Evolutionary conservation across 1,139 yeast species (phyloP).

Genomic region (Debaryomyces singareniensis): DNA sequence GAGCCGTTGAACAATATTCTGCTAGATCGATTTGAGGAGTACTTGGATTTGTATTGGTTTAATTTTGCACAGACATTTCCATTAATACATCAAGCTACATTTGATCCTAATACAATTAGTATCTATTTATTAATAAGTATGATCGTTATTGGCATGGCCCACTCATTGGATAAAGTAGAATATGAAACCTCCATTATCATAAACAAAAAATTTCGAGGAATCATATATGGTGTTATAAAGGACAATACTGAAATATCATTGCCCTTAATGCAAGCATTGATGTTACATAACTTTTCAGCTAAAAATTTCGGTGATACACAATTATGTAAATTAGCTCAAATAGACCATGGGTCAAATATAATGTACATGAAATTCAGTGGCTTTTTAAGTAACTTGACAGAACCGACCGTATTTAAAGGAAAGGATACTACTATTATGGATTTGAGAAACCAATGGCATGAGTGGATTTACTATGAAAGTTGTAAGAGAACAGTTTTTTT

Average conservation of each 20-base stretch:
- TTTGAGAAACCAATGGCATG: slow-evolving; percentile 15
- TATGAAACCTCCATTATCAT: slow-evolving; percentile 10
- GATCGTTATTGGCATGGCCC: slow-evolving; percentile 30
- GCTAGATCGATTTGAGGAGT: slow-evolving; percentile 5
- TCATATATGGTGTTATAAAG: slow-evolving; percentile 5
- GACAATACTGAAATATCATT: slow-evolving; percentile 9
- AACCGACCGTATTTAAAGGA: slow-evolving; percentile 8
- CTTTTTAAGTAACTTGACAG: slow-evolving; percentile 13
- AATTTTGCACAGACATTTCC: slow-evolving; percentile 25
- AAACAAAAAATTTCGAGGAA: slow-evolving; percentile 5
- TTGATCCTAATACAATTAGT: slow-evolving; percentile 21
- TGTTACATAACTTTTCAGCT: slow-evolving; percentile 14
- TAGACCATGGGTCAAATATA: slow-evolving; percentile 22
- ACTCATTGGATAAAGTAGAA: slow-evolving; percentile 12
- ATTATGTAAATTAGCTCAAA: slow-evolving; percentile 18
- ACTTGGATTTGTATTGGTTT: slow-evolving; percentile 18
- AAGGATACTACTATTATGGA: slow-evolving; percentile 7
- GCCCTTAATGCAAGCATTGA: slow-evolving; percentile 16
- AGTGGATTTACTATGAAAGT: slow-evolving; percentile 22
- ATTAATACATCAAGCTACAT: slow-evolving; percentile 33
- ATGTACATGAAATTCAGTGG: slow-evolving; percentile 21
- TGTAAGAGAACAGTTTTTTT: slow-evolving; percentile 23
- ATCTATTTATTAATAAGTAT: slow-evolving; percentile 25
- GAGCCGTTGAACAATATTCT: slow-evolving; percentile 2
- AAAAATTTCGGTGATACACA: slow-evolving; percentile 17